Evolutionary conservation across 2,329 filamentous ascomycete species (phyloP).

Genomic region (Hypoxylon sp.): DNA sequence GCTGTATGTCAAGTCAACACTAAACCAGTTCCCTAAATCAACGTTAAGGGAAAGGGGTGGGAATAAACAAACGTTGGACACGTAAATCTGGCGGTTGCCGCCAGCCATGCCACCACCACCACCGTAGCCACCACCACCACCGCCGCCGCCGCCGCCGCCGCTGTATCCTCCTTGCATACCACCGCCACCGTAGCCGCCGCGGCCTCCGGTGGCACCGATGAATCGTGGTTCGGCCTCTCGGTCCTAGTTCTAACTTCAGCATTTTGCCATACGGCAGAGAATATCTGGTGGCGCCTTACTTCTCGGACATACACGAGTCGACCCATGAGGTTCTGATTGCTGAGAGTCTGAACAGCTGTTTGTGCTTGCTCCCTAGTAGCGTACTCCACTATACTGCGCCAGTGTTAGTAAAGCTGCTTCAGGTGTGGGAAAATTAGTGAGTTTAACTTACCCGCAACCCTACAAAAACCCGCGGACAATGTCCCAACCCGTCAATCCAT

Average conservation of each 20-base stretch:
- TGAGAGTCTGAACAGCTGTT: constrained; percentile 95
- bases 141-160: constrained; percentile 63
- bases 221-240: constrained; percentile 98
- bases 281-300: constrained; percentile 66
- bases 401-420: constrained; percentile 19
- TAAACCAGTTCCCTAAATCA: constrained; percentile 36
- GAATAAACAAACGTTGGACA: constrained; percentile 91
- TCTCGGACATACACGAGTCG: constrained; percentile 98
- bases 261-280: constrained; percentile 35
- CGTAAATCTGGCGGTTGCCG: constrained; percentile 91
- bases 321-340: constrained; percentile 99
- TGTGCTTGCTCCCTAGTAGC: constrained; percentile 99
- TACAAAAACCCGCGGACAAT: constrained; percentile 90
- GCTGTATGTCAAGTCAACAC: constrained; percentile 68
- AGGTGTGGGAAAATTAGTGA: constrained; percentile 52
- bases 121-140: constrained; percentile 65
- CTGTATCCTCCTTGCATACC: constrained; percentile 66
- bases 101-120: constrained; percentile 66
- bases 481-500: constrained; percentile 99
- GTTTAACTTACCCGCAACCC: constrained; percentile 95
- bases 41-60: constrained; percentile 53
- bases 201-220: constrained; percentile 78
- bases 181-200: constrained; percentile 68
- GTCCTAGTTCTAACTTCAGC: constrained; percentile 72
- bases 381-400: constrained; percentile 97